Evolutionary conservation across 1,284 basidiomycete genomes (phyloP), one percentile per base, ranked within the genome.

Genomic region (Papiliotrema flavescens): DNA sequence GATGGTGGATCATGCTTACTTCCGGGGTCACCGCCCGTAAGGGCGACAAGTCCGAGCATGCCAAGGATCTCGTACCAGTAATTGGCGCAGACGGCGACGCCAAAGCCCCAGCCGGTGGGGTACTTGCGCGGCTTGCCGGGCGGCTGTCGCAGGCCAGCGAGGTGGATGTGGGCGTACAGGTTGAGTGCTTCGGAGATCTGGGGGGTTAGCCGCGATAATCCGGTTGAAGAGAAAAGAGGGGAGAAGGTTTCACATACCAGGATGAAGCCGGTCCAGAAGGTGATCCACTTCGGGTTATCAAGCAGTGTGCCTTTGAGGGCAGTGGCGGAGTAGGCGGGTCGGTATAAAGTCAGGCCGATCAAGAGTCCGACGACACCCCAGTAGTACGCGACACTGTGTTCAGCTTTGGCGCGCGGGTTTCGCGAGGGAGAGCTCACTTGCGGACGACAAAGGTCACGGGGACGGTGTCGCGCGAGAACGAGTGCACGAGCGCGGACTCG

Each of bases 391-490:
- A 89, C 94, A 77, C 92, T 95, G 63, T 3, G 20, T 7, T 26
- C 22, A 48, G 40, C 15, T 20, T 15, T 3, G 19, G 34, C 26
- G 51, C 15, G 43, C 34, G n/a, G n/a, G n/a, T n/a, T n/a, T n/a
- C n/a, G n/a, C n/a, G n/a, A n/a, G n/a, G n/a, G n/a, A n/a, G 44
- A 58, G 76, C 82, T 44, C 55, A 94, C 90, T 98, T 98, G 73
- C 88, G 89, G 80, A 94, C 88, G 44, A 98, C 83, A 71, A 93
- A 92, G 58, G 76, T 75, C 55, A 89, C 77, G 1, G 95, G 96
- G 87, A 98, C 96, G 0, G 95, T 97, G 2, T 85, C 88, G 75
- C 93, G 86, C 34, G 92, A 96, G 81, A 98, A 98, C 19, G 90
- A 86, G 74, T 97, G 94, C 1, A 96, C 84, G 69, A 95, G 97